Conservation (phyloP, 2,329 filamentous ascomycete species). For the Penicillium sp. region DNA sequence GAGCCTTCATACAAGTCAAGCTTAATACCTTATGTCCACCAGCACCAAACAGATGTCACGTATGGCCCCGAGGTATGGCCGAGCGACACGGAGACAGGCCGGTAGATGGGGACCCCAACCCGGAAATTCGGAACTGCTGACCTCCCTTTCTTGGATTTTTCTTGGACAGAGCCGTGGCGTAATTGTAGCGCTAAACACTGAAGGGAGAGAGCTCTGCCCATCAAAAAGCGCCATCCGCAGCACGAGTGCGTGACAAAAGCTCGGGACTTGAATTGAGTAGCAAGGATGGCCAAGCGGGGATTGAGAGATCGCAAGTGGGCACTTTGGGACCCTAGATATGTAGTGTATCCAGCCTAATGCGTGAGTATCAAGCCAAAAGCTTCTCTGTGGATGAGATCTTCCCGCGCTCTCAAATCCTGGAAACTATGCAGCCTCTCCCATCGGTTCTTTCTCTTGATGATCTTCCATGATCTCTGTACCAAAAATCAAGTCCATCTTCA, state of each 20-base stretch:
- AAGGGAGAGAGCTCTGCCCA: neutral
- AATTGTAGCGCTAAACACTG: neutral
- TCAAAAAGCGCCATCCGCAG: neutral
- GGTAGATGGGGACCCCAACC: neutral
- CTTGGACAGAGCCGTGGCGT: neutral
- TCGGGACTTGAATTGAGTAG: neutral
- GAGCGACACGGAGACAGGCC: conserved; percentile 1
- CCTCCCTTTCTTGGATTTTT: neutral
- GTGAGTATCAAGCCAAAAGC: neutral
- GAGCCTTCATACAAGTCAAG: neutral
- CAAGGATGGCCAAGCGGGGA: neutral
- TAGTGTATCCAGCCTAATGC: neutral
- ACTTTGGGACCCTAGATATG: neutral
- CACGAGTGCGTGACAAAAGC: neutral
- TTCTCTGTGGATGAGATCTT: neutral
- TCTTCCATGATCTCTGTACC: neutral
- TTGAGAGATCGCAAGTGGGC: neutral
- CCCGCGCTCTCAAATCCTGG: neutral
- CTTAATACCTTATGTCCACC: conserved; percentile 6
- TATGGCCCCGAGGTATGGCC: neutral
- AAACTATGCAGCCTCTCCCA: neutral
- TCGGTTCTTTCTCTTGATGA: neutral
- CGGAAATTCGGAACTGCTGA: neutral
- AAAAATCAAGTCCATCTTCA: neutral
- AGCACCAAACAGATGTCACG: neutral